Percentiles rank a stretch among this genome's conserved stretches.
Conservation (phyloP, 805 yeast species). For the Pichia rugopelliculosa region DNA sequence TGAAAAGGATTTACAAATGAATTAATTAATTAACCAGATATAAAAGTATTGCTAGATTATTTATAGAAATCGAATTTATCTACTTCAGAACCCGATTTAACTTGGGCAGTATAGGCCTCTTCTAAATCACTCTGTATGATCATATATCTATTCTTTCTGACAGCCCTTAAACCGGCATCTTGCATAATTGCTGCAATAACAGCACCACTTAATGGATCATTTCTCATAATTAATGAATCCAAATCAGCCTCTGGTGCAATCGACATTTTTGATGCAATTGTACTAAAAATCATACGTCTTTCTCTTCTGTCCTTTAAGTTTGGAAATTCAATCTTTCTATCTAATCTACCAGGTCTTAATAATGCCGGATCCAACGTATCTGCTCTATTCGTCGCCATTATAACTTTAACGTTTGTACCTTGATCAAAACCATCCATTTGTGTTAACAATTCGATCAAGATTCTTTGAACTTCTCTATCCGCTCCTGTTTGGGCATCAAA, state of each 20-base stretch:
- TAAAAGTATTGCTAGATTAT: conserved; percentile 28
- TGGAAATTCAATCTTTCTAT: conserved; percentile 97
- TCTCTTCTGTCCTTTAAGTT: conserved; percentile 94
- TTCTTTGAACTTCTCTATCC: conserved; percentile 98
- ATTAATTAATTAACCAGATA: neutral
- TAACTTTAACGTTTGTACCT: conserved; percentile 88
- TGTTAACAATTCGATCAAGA: conserved; percentile 85
- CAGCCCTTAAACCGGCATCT: conserved; percentile 98
- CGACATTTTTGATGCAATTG: conserved; percentile 96
- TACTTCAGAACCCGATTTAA: conserved; percentile 88
- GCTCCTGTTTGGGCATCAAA: conserved; percentile 99
- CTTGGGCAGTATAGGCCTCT: conserved; percentile 96
- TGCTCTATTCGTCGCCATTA: conserved; percentile 99
- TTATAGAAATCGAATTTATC: conserved; percentile 98
- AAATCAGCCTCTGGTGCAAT: conserved; percentile 96
- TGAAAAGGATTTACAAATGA: neutral
- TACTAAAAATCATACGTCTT: conserved; percentile 90
- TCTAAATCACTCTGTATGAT: conserved; percentile 93
- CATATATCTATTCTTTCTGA: conserved; percentile 95
- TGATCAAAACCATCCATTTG: conserved; percentile 99
- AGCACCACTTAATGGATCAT: conserved; percentile 96
- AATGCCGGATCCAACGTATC: conserved; percentile 98
- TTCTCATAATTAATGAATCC: conserved; percentile 89
- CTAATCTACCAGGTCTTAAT: conserved; percentile 96
- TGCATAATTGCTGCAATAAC: conserved; percentile 99